Conservation (phyloP, 306 rosid genomes). For the Cyamopsis tetragonoloba region DNA sequence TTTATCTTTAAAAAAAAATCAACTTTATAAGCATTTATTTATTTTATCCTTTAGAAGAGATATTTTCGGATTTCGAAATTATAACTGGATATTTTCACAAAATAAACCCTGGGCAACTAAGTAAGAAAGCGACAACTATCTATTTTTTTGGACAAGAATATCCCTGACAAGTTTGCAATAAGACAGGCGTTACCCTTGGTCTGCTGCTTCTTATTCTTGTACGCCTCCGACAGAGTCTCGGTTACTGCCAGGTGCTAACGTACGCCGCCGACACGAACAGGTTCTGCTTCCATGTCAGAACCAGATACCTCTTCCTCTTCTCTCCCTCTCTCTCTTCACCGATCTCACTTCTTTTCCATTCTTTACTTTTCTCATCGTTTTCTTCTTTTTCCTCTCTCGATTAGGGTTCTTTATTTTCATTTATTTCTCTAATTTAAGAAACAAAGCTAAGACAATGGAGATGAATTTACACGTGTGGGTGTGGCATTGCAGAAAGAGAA, state of each 20-base stretch:
- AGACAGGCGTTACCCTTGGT: neutral
- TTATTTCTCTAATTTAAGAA: neutral
- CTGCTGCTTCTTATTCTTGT: neutral
- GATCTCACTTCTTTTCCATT: neutral
- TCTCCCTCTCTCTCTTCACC: neutral
- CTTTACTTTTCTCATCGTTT: neutral
- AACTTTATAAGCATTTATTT: too few species aligned
- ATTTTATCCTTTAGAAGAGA: too few species aligned
- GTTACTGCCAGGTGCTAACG: neutral
- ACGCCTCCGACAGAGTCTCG: conserved; percentile 9
- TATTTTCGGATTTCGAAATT: too few species aligned
- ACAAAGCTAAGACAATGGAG: neutral
- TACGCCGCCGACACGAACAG: conserved; percentile 16
- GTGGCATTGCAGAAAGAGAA: neutral
- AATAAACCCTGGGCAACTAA: too few species aligned
- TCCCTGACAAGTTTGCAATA: neutral
- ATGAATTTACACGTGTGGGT: neutral
- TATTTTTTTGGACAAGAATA: neutral
- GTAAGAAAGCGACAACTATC: too few species aligned
- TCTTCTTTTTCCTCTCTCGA: neutral
- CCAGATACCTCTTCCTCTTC: neutral
- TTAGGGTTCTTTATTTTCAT: neutral
- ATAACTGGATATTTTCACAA: too few species aligned
- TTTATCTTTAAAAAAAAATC: too few species aligned
- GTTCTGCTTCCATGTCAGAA: conserved; percentile 11